Percentiles rank a stretch among this genome's conserved stretches.
These are phyloP conservation scores for Ganoderma boninense DNA, from an alignment of 1,284 basidiomycete genomes.

Conservation along the genomic window DNA sequence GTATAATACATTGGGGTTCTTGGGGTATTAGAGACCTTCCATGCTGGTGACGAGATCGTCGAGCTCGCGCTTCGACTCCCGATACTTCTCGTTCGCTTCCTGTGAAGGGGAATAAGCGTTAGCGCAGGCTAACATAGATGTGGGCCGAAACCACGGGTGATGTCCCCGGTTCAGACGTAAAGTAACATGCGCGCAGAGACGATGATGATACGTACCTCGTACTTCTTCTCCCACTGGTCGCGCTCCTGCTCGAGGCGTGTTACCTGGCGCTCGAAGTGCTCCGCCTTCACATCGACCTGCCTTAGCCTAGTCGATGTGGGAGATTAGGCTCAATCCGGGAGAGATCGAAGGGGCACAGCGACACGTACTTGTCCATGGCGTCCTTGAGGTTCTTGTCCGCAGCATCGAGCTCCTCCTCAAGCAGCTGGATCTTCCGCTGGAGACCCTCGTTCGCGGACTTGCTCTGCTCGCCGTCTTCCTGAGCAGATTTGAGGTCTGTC, in stretches of 20 bases:
- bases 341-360: conserved; percentile 14
- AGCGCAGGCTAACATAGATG: neutral
- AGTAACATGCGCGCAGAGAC: neutral
- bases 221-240: conserved; percentile 95
- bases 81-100: conserved; percentile 82
- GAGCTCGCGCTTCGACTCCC: conserved; percentile 83
- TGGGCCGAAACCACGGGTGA: conserved; percentile 4
- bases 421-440: conserved; percentile 86
- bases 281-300: conserved; percentile 98
- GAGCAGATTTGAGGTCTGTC: conserved; percentile 72
- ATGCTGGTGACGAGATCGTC: conserved; percentile 88
- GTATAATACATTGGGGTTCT: conserved; percentile 31
- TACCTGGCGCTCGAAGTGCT: conserved; percentile 97
- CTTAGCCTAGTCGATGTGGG: conserved; percentile 70
- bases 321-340: conserved; percentile 23
- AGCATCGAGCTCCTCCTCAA: conserved; percentile 96
- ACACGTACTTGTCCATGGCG: conserved; percentile 92
- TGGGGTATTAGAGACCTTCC: conserved; percentile 72
- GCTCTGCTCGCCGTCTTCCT: conserved; percentile 79
- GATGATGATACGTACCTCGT: conserved; percentile 71
- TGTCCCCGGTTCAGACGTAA: neutral
- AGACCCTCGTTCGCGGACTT: conserved; percentile 83
- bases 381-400: conserved; percentile 98
- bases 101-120: conserved; percentile 44
- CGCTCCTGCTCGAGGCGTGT: conserved; percentile 91